phyloP scores from a whole-genome alignment of 1,284 basidiomycete species.

The Mycosarcoma maydis region DNA sequence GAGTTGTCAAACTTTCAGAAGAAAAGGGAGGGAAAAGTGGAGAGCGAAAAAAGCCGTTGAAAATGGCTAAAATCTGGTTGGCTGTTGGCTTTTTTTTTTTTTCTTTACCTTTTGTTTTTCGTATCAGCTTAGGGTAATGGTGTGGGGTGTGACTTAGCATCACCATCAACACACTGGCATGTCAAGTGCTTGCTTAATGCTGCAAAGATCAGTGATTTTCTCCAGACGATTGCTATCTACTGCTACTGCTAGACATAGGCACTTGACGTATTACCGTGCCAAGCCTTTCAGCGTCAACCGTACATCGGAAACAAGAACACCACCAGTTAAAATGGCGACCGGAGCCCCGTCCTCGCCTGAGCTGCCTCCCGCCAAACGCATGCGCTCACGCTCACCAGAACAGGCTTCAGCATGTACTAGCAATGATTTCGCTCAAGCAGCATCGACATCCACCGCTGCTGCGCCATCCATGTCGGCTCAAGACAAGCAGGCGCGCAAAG shows the following conservation, averaged over 20 bases:
- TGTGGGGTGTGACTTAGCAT: not conserved
- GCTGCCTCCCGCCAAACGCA: constrained; percentile 35
- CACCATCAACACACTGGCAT: not conserved
- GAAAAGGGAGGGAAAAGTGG: constrained; percentile 6
- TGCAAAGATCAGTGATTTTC: not conserved
- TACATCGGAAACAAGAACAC: not conserved
- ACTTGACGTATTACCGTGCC: not conserved
- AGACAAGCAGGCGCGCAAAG: constrained; percentile 41
- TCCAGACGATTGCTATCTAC: not conserved
- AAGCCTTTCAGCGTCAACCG: too few relatives aligned
- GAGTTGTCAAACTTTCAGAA: not conserved
- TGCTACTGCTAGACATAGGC: not conserved
- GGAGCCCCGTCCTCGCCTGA: constrained; percentile 22
- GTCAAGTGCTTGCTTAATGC: constrained; percentile 22
- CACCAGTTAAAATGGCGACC: constrained; percentile 9
- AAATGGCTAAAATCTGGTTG: constrained; percentile 18
- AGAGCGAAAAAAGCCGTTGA: constrained; percentile 9
- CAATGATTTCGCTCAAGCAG: constrained; percentile 8
- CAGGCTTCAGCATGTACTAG: not conserved
- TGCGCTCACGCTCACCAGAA: constrained; percentile 33
- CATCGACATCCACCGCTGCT: constrained; percentile 6
- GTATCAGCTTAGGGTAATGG: too few relatives aligned
- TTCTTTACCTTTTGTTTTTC: too few relatives aligned
- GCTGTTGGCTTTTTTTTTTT: too few relatives aligned
- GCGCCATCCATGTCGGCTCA: not conserved